A percentile compares a stretch with the other conserved stretches of the same genome.
These are phyloP conservation scores for Boletus eberwhitei DNA, from an alignment of 768 basidiomycete species.

Conservation along the genomic window DNA sequence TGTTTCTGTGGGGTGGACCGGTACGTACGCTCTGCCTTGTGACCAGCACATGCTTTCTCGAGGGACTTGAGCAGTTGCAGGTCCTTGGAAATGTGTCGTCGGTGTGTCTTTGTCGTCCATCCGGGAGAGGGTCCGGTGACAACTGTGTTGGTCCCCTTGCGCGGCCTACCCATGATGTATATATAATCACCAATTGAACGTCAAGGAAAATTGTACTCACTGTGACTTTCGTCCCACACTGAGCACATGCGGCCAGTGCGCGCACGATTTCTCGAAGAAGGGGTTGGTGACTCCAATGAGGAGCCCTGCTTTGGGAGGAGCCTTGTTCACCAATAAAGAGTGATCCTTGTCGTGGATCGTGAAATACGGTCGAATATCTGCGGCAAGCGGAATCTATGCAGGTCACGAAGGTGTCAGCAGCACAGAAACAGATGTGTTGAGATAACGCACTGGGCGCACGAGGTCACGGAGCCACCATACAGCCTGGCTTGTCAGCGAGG, in stretches of 20 bases:
- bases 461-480: constrained; percentile 92
- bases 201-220: constrained; percentile 34
- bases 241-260: constrained; percentile 83
- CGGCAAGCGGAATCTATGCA: constrained; percentile 71
- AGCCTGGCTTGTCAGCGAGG: constrained; percentile 80
- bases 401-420: not conserved
- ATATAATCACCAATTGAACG: not conserved
- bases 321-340: constrained; percentile 68
- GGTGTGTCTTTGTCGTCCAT: constrained; percentile 77
- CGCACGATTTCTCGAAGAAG: constrained; percentile 73
- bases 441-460: constrained; percentile 64
- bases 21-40: constrained; percentile 50
- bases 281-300: constrained; percentile 88
- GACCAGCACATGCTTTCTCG: constrained; percentile 55
- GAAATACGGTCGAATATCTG: constrained; percentile 90
- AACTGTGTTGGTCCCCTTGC: constrained; percentile 2
- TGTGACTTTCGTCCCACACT: constrained; percentile 54
- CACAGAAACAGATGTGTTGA: not conserved
- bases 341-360: constrained; percentile 95
- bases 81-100: constrained; percentile 84
- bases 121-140: constrained; percentile 58
- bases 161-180: not conserved
- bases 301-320: constrained; percentile 73
- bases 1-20: not conserved
- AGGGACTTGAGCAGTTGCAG: constrained; percentile 66